phyloP scores from a whole-genome alignment of 1,284 basidiomycete genomes.

The Ceratobasidium sp. region DNA sequence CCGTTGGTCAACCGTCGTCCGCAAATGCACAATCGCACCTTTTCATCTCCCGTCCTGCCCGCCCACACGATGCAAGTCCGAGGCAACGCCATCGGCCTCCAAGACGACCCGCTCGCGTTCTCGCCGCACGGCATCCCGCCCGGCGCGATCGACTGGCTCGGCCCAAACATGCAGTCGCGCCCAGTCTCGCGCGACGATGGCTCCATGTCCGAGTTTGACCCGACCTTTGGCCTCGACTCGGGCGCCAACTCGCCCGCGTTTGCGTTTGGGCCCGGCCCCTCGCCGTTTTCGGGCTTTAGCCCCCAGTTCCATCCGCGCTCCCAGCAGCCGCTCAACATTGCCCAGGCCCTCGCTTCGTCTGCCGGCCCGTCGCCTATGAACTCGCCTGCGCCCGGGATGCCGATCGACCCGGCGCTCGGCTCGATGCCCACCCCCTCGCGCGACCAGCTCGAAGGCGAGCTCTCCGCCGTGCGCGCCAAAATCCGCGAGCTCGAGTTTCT shows the following conservation, averaged over 20 bases:
- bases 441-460: conserved; percentile 49
- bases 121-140: conserved; percentile 29
- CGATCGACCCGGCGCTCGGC: conserved; percentile 43
- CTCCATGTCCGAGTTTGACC: conserved; percentile 42
- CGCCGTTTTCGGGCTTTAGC: conserved; percentile 42
- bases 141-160: conserved; percentile 38
- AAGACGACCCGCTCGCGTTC: conserved; percentile 32
- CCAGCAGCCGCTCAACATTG: conserved; percentile 43
- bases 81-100: conserved; percentile 19
- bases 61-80: conserved; percentile 22
- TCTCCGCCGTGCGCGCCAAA: conserved; percentile 47
- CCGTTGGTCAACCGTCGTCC: conserved; percentile 20
- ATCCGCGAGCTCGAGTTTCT: conserved; percentile 52
- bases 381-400: conserved; percentile 28
- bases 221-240: conserved; percentile 34
- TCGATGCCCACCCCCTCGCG: conserved; percentile 36
- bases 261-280: conserved; percentile 43
- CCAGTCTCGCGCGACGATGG: conserved; percentile 23
- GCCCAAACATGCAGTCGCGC: conserved; percentile 13
- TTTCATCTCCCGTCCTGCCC: conserved; percentile 41
- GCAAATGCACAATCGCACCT: conserved; percentile 36
- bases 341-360: conserved; percentile 38
- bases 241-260: conserved; percentile 45
- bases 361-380: conserved; percentile 43
- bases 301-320: conserved; percentile 36